Evolutionary conservation across 2,329 filamentous ascomycete species (phyloP), one percentile per base, ranked within the genome.

Genomic region (Metarhizium humberi): DNA sequence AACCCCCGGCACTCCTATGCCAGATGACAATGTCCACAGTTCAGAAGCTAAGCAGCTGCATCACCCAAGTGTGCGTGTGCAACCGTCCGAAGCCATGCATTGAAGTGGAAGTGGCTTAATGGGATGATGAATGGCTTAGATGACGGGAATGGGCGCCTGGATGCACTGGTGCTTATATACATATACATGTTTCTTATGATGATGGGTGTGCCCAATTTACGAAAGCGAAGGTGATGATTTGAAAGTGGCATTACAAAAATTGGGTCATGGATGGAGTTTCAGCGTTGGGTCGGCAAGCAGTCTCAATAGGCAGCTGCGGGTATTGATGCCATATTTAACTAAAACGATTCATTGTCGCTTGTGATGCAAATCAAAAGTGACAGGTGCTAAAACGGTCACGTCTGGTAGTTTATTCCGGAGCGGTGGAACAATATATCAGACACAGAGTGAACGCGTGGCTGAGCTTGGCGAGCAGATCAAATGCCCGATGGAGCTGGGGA

Each of bases 21-120:
- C 69, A 0, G 56, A 58, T 1, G 69, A 72, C 3, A 68, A 66
- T 1, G 40, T 55, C 14, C 62, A 60, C 11, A 65, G 68, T 6
- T 59, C 69, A 3, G 72, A 74, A 50, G 67, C 68, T 4, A 80
- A 80, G 66, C 72, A 73, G 55, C 66, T 78, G 5, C 75, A 74
- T 6, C 66, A 69, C 51, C 64, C 73, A 6, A 66, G 64, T n/a
- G 61, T 71, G 13, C 62, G 69, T 16, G 71, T 74, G 57, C 64
- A 64, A 46, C 59, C 66, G 29, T 63, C 64, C 4, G 63, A 71
- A 46, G 59, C 73, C 4, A 65, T 67, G 32, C 72, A 70, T 53
- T 73, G 66, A 63, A 29, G 42, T 29, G 50, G 25, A 16, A 18
- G 36, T 29, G 3, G 50, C 13, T 16, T 20, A 16, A 42, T n/a